Conservation (phyloP, 495 filamentous ascomycete genomes). For the Astrocystis sublimbata region DNA sequence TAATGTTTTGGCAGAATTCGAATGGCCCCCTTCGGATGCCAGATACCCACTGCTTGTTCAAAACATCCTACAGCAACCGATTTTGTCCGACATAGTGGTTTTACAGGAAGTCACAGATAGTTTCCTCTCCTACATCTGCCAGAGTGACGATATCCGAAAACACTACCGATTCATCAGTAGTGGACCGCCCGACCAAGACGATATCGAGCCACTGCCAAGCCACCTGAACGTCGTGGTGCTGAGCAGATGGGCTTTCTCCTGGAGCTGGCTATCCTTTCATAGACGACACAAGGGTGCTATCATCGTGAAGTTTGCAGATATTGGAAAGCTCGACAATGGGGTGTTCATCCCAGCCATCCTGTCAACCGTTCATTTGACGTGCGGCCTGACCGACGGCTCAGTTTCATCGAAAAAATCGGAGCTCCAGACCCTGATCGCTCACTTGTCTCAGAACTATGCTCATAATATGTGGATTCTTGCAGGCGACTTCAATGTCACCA, state of each 20-base stretch:
- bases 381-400: constrained; percentile 54
- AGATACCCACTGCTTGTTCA: constrained; percentile 52
- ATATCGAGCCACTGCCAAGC: constrained; percentile 52
- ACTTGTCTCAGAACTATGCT: constrained; percentile 39
- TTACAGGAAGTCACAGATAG: constrained; percentile 61
- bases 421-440: constrained; percentile 42
- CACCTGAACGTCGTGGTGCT: constrained; percentile 57
- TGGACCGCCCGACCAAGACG: constrained; percentile 48
- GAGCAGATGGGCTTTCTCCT: constrained; percentile 50
- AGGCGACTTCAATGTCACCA: constrained; percentile 60
- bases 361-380: constrained; percentile 55
- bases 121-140: constrained; percentile 54
- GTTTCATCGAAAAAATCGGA: constrained; percentile 53
- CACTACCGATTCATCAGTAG: constrained; percentile 53
- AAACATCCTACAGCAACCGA: constrained; percentile 41
- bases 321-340: constrained; percentile 28
- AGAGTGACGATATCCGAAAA: constrained; percentile 42
- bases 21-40: constrained; percentile 45
- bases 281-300: constrained; percentile 54
- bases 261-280: constrained; percentile 48
- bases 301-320: constrained; percentile 41
- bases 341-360: constrained; percentile 40
- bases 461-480: constrained; percentile 52
- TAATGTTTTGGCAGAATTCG: constrained; percentile 58
- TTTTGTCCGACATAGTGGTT: constrained; percentile 49